These are phyloP conservation scores for Escallonia rubra DNA, from an alignment of 129 eudicot genomes.

Conservation along the genomic window DNA sequence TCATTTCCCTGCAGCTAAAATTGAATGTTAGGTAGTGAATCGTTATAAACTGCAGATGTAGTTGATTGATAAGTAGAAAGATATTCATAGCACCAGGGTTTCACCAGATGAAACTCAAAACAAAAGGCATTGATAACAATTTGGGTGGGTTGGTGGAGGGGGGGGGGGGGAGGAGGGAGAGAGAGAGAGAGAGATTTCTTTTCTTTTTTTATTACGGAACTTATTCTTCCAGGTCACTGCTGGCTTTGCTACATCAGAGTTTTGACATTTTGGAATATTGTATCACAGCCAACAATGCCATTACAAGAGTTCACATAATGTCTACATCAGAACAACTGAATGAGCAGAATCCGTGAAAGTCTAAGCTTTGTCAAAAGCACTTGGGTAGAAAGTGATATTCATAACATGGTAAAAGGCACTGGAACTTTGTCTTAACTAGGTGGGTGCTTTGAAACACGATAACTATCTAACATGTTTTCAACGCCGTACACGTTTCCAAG, in stretches of 20 bases:
- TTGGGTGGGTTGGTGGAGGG: not conserved
- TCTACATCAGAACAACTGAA: too few species aligned
- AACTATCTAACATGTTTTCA: too few species aligned
- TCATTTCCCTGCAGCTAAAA: slow-evolving; percentile 47
- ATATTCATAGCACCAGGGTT: not conserved
- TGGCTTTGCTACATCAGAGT: not conserved
- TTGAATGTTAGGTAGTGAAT: not conserved
- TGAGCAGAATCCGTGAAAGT: too few species aligned
- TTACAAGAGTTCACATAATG: not conserved
- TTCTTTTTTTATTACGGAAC: not conserved
- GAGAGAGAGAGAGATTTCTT: not conserved
- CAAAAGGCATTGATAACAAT: slow-evolving; percentile 1
- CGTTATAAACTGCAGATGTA: slow-evolving; percentile 1
- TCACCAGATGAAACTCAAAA: not conserved
- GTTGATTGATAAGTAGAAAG: not conserved
- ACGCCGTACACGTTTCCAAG: too few species aligned
- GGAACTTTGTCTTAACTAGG: too few species aligned
- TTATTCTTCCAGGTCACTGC: not conserved
- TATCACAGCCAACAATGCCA: not conserved
- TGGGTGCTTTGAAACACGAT: too few species aligned
- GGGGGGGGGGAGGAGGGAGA: not conserved
- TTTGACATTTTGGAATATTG: not conserved
- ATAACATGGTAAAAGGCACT: too few species aligned
- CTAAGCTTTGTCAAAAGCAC: too few species aligned
- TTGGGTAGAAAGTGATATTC: too few species aligned